These are phyloP conservation scores for Stylosanthes scabra DNA, from an alignment of 331 rosid species.

Conservation along the genomic window DNA sequence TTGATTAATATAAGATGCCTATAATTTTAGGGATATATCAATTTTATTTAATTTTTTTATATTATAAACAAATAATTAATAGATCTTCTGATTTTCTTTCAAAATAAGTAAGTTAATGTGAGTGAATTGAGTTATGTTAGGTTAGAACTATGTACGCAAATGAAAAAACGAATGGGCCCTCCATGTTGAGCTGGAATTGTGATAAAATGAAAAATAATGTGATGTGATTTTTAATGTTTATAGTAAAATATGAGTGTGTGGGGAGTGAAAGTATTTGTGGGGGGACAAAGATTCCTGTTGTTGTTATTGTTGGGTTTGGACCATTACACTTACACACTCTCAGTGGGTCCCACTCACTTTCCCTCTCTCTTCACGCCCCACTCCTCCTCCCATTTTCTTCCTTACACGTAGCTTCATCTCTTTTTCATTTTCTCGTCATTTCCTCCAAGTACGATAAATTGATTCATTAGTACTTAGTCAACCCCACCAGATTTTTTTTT, in stretches of 20 bases:
- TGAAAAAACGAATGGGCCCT: too few species aligned
- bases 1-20: too few species aligned
- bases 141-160: too few species aligned
- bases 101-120: too few species aligned
- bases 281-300: slow-evolving; percentile 4
- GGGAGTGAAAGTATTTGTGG: neutral
- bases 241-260: neutral
- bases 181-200: too few species aligned
- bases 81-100: too few species aligned
- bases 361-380: neutral
- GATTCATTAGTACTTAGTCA: neutral
- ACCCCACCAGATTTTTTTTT: neutral
- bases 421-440: neutral
- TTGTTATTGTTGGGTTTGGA: neutral
- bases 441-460: neutral
- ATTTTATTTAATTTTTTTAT: too few species aligned
- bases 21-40: too few species aligned
- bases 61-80: too few species aligned
- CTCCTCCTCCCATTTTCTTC: neutral
- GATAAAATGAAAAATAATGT: too few species aligned
- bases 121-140: too few species aligned
- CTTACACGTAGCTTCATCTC: neutral
- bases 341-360: neutral
- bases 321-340: neutral
- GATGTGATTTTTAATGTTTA: too few species aligned